Conservation (phyloP, 78 protist genomes). For the Speleostelium caveatum region DNA sequence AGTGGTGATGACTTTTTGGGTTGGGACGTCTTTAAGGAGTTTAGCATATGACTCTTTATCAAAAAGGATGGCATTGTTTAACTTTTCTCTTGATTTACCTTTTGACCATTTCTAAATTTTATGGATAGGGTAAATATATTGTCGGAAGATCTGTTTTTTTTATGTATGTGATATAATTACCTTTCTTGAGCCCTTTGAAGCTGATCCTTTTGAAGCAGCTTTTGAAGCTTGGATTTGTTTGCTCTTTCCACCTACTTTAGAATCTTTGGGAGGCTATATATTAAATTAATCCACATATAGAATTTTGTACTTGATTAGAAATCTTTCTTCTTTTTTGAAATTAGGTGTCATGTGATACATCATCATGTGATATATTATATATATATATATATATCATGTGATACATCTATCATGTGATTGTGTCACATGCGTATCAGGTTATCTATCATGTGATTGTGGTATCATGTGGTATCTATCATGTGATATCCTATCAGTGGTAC, state of each 20-base stretch:
- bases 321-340: too few relatives aligned
- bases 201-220: conserved; percentile 56
- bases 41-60: conserved; percentile 88
- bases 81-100: conserved; percentile 93
- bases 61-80: conserved; percentile 88
- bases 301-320: too few relatives aligned
- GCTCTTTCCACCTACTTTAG: conserved; percentile 72
- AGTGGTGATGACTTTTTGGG: conserved; percentile 92
- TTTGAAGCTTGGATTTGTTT: conserved; percentile 75
- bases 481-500: too few relatives aligned
- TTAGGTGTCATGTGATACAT: too few relatives aligned
- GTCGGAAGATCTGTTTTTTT: background rate
- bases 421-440: too few relatives aligned
- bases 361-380: too few relatives aligned
- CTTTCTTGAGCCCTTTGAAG: conserved; percentile 51
- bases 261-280: conserved; percentile 68
- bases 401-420: too few relatives aligned
- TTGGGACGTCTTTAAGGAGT: conserved; percentile 88
- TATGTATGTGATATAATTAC: background rate
- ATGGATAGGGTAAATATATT: background rate
- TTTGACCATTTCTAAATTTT: conserved; percentile 91
- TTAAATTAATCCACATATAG: too few relatives aligned
- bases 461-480: too few relatives aligned
- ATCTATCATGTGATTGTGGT: too few relatives aligned
- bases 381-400: too few relatives aligned